phyloP scores from a whole-genome alignment of 441 rosid genomes.

The Populus hybrid region DNA sequence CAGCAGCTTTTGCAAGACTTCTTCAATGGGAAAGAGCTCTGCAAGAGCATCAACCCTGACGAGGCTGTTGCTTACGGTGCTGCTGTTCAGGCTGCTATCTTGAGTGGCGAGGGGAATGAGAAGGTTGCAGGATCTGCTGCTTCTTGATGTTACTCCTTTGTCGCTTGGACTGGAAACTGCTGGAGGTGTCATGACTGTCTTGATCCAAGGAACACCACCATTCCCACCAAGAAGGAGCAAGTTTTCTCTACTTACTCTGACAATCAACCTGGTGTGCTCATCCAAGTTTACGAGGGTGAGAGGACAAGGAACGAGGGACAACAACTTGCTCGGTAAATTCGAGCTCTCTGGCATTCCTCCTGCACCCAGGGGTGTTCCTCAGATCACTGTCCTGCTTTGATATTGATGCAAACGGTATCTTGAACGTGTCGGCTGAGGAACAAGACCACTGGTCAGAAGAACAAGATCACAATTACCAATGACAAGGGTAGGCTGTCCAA shows the following conservation, averaged over 20 bases:
- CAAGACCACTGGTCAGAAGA: conserved; percentile 72
- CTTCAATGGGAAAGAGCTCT: too few relatives aligned
- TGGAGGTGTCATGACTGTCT: conserved; percentile 42
- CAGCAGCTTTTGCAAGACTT: too few relatives aligned
- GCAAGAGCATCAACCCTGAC: too few relatives aligned
- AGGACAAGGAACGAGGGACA: conserved; percentile 57
- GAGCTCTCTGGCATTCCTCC: conserved; percentile 52
- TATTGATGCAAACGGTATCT: conserved; percentile 54
- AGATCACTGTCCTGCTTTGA: conserved; percentile 30
- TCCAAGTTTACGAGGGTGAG: conserved; percentile 69
- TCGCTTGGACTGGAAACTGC: conserved; percentile 43
- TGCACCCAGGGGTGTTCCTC: conserved; percentile 30
- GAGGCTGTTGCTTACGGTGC: too few relatives aligned
- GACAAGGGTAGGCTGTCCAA: conserved; percentile 70
- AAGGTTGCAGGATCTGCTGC: conserved; percentile 62
- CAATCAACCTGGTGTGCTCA: conserved; percentile 59
- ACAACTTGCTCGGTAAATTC: conserved; percentile 58
- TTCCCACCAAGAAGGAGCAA: conserved; percentile 52
- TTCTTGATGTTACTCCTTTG: conserved; percentile 57
- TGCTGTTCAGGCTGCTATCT: too few relatives aligned
- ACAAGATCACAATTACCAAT: conserved; percentile 66
- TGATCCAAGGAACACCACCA: conserved; percentile 12
- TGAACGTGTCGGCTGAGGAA: conserved; percentile 77
- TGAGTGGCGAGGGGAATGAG: conserved; percentile 54
- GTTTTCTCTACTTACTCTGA: conserved; percentile 58